phyloP scores from a whole-genome alignment of 805 yeast genomes.

The Sugiyamaella qingdaonensis region DNA sequence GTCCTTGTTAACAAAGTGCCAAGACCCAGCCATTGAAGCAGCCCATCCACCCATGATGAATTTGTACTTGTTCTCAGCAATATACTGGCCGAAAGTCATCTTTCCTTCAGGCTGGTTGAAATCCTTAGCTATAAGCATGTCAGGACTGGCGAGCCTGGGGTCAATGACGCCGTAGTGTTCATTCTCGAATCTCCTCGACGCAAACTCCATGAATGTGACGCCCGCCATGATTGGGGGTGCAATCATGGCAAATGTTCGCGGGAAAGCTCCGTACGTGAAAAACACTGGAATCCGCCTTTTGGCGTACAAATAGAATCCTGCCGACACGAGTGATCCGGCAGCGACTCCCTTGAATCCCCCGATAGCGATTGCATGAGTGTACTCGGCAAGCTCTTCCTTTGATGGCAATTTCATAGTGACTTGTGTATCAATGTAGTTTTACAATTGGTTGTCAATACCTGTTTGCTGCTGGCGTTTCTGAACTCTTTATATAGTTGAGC shows the following conservation, averaged over 20 bases:
- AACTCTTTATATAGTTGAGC: no score
- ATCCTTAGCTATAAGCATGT: neutral
- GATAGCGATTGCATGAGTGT: slow-evolving; percentile 49
- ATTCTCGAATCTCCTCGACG: slow-evolving; percentile 63
- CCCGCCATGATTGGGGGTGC: slow-evolving; percentile 62
- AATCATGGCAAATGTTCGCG: slow-evolving; percentile 57
- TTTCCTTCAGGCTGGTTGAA: neutral
- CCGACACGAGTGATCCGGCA: slow-evolving; percentile 55
- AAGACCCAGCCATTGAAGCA: slow-evolving; percentile 73
- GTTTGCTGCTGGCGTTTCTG: neutral
- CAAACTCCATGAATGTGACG: slow-evolving; percentile 65
- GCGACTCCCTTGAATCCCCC: slow-evolving; percentile 62
- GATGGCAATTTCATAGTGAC: slow-evolving; percentile 60
- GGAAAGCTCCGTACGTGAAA: slow-evolving; percentile 26
- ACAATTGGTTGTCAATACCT: neutral
- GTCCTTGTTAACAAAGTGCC: slow-evolving; percentile 69
- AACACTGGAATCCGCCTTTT: slow-evolving; percentile 36
- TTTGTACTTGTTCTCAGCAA: slow-evolving; percentile 54
- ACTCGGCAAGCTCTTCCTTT: slow-evolving; percentile 63
- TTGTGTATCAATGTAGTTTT: neutral
- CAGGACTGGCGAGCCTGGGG: slow-evolving; percentile 12
- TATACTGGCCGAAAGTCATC: slow-evolving; percentile 20
- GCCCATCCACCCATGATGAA: slow-evolving; percentile 75
- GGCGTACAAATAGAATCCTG: slow-evolving; percentile 49
- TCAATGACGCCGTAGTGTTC: slow-evolving; percentile 51